A percentile compares a stretch with the other conserved stretches of the same genome.
phyloP scores from a whole-genome alignment of 768 basidiomycete species.

The Termitomyces eurrhizus region DNA sequence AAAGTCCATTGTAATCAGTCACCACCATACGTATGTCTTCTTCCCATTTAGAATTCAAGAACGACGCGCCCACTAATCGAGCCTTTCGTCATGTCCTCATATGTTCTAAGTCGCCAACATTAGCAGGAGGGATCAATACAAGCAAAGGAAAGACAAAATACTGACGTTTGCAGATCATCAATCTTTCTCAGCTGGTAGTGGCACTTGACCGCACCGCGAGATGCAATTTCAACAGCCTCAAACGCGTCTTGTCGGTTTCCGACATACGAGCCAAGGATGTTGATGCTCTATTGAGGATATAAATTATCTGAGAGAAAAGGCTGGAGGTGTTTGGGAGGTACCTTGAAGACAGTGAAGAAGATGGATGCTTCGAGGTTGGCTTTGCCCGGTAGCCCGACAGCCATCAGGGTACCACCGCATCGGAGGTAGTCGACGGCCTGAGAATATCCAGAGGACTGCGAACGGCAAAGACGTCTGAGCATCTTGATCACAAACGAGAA shows the following conservation, averaged over 20 bases:
- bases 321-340: constrained; percentile 13
- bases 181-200: constrained; percentile 45
- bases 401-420: constrained; percentile 68
- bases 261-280: constrained; percentile 50
- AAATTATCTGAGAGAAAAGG: constrained; percentile 1
- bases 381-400: constrained; percentile 70
- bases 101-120: constrained; percentile 25
- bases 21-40: background rate
- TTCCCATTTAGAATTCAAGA: constrained; percentile 23
- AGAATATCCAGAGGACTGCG: constrained; percentile 33
- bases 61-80: constrained; percentile 51
- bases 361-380: constrained; percentile 58
- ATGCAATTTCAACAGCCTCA: constrained; percentile 78
- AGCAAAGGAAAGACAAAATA: constrained; percentile 10
- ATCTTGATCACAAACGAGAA: background rate
- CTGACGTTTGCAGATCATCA: constrained; percentile 48
- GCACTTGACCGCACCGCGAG: constrained; percentile 65
- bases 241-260: constrained; percentile 81
- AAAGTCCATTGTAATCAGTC: background rate
- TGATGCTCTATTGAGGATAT: constrained; percentile 42
- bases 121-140: background rate
- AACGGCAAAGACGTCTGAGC: background rate
- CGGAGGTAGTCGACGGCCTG: constrained; percentile 77
- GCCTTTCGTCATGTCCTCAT: constrained; percentile 36
- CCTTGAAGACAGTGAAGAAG: constrained; percentile 70